phyloP scores from a whole-genome alignment of 352 stramenopile species.

The Phytophthora pluvialis region DNA sequence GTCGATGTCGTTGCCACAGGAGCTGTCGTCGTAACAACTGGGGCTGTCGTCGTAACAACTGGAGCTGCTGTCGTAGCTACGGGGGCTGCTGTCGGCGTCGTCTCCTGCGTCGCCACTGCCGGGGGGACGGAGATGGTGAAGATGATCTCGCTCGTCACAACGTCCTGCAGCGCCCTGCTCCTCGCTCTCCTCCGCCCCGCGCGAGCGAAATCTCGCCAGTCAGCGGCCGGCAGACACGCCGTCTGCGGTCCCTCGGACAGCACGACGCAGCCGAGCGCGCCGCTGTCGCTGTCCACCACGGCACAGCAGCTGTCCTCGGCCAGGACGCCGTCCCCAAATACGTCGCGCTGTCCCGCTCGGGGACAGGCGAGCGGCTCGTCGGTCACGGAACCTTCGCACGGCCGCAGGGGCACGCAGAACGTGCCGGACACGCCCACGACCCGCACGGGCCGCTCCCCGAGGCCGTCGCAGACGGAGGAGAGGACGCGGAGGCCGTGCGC shows the following conservation, averaged over 20 bases:
- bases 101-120: neutral
- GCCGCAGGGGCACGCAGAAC: conserved; percentile 46
- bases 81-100: neutral
- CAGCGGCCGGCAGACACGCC: conserved; percentile 35
- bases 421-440: conserved; percentile 42
- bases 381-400: conserved; percentile 37
- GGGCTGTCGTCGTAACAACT: conserved; percentile 1
- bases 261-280: conserved; percentile 42
- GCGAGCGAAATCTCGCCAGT: conserved; percentile 21
- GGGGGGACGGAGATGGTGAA: conserved; percentile 9
- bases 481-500: conserved; percentile 4
- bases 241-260: conserved; percentile 17
- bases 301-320: conserved; percentile 54
- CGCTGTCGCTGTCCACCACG: conserved; percentile 30
- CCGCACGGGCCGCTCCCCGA: conserved; percentile 26
- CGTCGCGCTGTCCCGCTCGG: conserved; percentile 30
- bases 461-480: conserved; percentile 22
- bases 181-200: conserved; percentile 20
- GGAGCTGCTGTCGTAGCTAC: neutral
- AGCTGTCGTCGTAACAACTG: conserved; percentile 2
- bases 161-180: conserved; percentile 18
- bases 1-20: conserved; percentile 1
- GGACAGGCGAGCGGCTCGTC: conserved; percentile 43
- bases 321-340: conserved; percentile 25
- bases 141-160: conserved; percentile 11